Evolutionary conservation across 129 eudicot genomes (phyloP).

Genomic region (Solidago caesia): DNA sequence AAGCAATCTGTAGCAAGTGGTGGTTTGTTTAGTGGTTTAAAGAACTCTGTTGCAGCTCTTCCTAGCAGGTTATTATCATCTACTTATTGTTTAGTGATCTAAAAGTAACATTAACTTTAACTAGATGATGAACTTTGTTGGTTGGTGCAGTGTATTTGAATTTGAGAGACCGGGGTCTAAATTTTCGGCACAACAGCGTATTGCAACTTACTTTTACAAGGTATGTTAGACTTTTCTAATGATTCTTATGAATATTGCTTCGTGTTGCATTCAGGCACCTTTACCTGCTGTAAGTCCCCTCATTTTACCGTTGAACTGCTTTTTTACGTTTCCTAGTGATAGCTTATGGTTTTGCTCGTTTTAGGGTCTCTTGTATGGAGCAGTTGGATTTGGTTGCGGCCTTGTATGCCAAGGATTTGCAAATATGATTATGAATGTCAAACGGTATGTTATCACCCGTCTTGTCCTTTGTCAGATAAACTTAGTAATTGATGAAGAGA

Average conservation of each 20-base stretch:
- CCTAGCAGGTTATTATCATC: constrained; percentile 76
- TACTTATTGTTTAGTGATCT: background rate
- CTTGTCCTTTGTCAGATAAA: background rate
- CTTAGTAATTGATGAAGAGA: too few species aligned
- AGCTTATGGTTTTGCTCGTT: constrained; percentile 21
- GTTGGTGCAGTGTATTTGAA: too few species aligned
- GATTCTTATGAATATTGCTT: constrained; percentile 4
- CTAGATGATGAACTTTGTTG: too few species aligned
- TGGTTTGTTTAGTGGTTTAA: constrained; percentile 52
- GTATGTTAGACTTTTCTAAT: constrained; percentile 31
- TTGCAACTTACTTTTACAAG: constrained; percentile 89
- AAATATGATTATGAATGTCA: constrained; percentile 88
- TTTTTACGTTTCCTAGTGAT: constrained; percentile 11
- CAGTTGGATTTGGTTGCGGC: constrained; percentile 96
- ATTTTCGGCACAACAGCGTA: constrained; percentile 79
- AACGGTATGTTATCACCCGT: constrained; percentile 49
- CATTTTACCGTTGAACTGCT: background rate
- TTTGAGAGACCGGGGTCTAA: constrained; percentile 89
- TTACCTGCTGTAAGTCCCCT: background rate
- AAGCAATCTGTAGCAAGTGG: constrained; percentile 63
- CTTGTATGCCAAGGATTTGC: constrained; percentile 95
- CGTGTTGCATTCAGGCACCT: background rate
- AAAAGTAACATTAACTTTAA: too few species aligned
- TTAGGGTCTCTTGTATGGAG: constrained; percentile 88
- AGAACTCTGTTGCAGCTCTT: constrained; percentile 62